Evolutionary conservation across 192 early-diverging fungal species (phyloP), one percentile per base, ranked within the genome.

Genomic region (Haplosporangium gracile): DNA sequence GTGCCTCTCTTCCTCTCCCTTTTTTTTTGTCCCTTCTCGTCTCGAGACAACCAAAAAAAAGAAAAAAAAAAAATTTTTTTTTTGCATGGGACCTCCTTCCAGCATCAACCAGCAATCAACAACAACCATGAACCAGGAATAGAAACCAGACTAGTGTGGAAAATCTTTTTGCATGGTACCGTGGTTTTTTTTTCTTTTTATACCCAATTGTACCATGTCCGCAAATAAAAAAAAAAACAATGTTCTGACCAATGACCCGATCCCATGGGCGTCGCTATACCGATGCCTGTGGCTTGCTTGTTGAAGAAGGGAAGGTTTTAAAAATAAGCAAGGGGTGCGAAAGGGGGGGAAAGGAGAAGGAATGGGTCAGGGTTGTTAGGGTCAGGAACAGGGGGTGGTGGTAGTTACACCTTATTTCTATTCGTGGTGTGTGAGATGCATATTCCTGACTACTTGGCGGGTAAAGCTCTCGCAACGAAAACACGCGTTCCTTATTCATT

Each of bases 1-100:
- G 2, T 49, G 15, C 77, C 77, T 13, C 77, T 71, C 65, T 24
- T 8, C 32, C 49, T 79, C 78, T 29, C 69, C 51, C 69, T 71
- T 47, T 78, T 65, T 47, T 20, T 60, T 38, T 10, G 36, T 55
- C 10, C 36, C 3, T 34, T 20, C 6, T 24, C 29, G n/a, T 15
- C 60, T 57, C 55, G 55, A 65, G 60, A 8, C 29, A 65, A 57
- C 20, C 1, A n/a, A 20, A 57, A 57, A n/a, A 24, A 24, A 9
- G 29, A 57, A 57, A n/a, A 24, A 24, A 9, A 60, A 15, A 34
- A 9, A 15, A 10, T 55, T 55, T 55, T 55, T 55, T 63, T 63
- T 63, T 26, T 29, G 29, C 60, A 34, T 65, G 60, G 60, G 60
- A 65, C 60, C 60, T 29, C 24, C 24, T 8, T 45, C 9, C 43